These are phyloP conservation scores for Cornus florida DNA, from an alignment of 148 eudicot species.

Conservation along the genomic window DNA sequence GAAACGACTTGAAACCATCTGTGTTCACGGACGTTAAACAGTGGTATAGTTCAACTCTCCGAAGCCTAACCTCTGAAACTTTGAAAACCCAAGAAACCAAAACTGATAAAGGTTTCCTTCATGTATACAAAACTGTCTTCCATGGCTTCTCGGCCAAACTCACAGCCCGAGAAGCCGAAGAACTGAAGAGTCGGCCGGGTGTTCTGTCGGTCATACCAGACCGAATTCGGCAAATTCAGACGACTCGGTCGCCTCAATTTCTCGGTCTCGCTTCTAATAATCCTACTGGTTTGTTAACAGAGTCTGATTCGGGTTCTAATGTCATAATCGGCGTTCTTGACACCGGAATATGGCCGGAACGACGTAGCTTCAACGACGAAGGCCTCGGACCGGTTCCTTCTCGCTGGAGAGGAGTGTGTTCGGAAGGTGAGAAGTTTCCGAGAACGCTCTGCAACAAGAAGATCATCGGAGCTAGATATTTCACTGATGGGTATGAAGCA, in stretches of 20 bases:
- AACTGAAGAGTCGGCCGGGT: conserved; percentile 16
- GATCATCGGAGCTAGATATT: conserved; percentile 54
- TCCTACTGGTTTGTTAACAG: conserved; percentile 11
- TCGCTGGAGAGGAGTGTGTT: conserved; percentile 55
- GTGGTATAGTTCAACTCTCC: conserved; percentile 40
- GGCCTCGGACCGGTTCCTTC: conserved; percentile 48
- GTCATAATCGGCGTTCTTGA: conserved; percentile 62
- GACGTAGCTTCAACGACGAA: conserved; percentile 48
- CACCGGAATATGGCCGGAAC: conserved; percentile 68
- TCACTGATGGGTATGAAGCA: conserved; percentile 27
- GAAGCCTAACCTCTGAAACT: conserved; percentile 15
- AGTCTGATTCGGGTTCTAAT: conserved; percentile 29
- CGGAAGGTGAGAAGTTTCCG: conserved; percentile 35
- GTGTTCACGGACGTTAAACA: conserved; percentile 28
- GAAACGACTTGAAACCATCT: conserved; percentile 35
- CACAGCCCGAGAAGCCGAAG: conserved; percentile 23
- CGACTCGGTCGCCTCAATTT: conserved; percentile 30
- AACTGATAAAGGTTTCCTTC: conserved; percentile 13
- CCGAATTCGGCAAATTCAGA: conserved; percentile 23
- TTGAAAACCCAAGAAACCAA: neutral
- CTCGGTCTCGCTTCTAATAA: conserved; percentile 14
- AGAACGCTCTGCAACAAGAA: conserved; percentile 48
- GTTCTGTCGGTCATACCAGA: conserved; percentile 31
- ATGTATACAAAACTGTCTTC: conserved; percentile 32
- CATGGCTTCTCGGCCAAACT: conserved; percentile 40